A percentile compares a stretch with the other conserved stretches of the same genome.
Conservation (phyloP, 2,329 filamentous ascomycete species). For the Hypoxylon sp. region DNA sequence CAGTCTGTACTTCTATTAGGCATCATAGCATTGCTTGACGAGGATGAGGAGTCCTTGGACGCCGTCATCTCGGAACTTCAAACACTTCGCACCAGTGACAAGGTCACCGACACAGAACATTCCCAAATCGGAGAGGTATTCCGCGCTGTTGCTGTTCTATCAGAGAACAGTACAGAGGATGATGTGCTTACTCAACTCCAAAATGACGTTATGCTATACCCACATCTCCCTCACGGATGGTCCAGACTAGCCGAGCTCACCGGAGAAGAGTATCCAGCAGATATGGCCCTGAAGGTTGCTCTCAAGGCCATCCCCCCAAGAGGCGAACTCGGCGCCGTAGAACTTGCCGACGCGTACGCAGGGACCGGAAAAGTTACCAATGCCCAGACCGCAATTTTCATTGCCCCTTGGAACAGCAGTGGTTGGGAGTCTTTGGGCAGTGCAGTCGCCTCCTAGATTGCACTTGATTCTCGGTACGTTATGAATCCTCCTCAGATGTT, state of each 20-base stretch:
- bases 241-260: conserved; percentile 75
- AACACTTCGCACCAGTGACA: conserved; percentile 76
- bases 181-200: conserved; percentile 76
- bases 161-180: conserved; percentile 63
- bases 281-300: conserved; percentile 88
- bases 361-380: conserved; percentile 80
- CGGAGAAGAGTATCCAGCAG: conserved; percentile 70
- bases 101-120: conserved; percentile 74
- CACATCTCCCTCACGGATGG: conserved; percentile 86
- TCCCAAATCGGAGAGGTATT: conserved; percentile 81
- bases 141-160: conserved; percentile 77
- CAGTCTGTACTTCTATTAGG: conserved; percentile 86
- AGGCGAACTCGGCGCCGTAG: conserved; percentile 76
- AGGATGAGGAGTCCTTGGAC: conserved; percentile 82
- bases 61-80: conserved; percentile 86
- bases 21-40: conserved; percentile 85
- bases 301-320: conserved; percentile 79
- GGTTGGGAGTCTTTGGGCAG: conserved; percentile 75
- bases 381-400: conserved; percentile 81
- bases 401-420: conserved; percentile 82
- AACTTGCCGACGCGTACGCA: conserved; percentile 80
- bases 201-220: conserved; percentile 84
- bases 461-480: conserved; percentile 38
- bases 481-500: not conserved
- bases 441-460: conserved; percentile 53